phyloP scores from a whole-genome alignment of 148 eudicot genomes.

The Heliamphora exappendiculata region DNA sequence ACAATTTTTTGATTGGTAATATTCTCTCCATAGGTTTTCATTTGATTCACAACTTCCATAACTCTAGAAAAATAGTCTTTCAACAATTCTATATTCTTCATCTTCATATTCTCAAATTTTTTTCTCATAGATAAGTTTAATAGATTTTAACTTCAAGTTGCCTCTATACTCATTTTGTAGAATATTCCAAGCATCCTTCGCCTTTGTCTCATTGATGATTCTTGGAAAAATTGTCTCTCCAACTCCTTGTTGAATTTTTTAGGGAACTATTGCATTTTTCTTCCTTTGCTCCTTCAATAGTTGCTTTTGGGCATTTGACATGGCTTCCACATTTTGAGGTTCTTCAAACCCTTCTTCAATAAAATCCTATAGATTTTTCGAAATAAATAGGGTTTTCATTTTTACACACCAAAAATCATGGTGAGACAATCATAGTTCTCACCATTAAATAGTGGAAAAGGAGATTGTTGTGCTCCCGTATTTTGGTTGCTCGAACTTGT shows the following conservation, averaged over 20 bases:
- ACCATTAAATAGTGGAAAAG: background rate
- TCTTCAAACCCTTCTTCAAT: background rate
- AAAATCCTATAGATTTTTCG: background rate
- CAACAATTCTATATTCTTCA: background rate
- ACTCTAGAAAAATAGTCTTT: no score
- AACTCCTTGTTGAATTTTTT: background rate
- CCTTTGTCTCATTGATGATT: background rate
- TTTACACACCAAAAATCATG: background rate
- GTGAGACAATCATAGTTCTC: no score
- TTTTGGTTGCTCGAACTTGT: no score
- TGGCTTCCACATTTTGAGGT: background rate
- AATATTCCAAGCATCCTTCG: slow-evolving; percentile 11
- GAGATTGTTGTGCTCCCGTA: no score
- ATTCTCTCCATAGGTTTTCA: background rate
- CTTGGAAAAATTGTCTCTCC: background rate
- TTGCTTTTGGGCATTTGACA: background rate
- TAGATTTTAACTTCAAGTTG: background rate
- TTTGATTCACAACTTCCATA: no score
- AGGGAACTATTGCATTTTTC: background rate
- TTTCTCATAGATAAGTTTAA: background rate
- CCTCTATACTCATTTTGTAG: background rate
- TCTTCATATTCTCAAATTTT: slow-evolving; percentile 8
- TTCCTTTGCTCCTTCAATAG: background rate
- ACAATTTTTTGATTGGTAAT: slow-evolving; percentile 1
- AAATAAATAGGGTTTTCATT: background rate